Evolutionary conservation across 306 rosid species (phyloP), one percentile per base, ranked within the genome.

Genomic region (Vicia faba): DNA sequence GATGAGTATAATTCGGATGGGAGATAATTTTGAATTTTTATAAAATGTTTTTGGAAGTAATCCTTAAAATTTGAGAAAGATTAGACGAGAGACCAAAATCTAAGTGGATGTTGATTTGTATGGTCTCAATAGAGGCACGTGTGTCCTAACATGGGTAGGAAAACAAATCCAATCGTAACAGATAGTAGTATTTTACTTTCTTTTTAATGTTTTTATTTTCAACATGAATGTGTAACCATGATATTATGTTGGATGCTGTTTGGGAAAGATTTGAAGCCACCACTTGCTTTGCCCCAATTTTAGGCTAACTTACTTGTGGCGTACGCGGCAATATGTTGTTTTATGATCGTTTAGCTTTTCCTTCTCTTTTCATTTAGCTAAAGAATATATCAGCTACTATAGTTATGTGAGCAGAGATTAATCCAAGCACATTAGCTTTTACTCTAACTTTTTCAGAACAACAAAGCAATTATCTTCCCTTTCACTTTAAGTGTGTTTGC

Each of bases 161-260:
- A 71, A 31, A 16, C 33, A 18, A 18, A 43, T 33, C 8, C 23
- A 43, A 48, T 61, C 63, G 35, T 51, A 64, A 20, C 13, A 54
- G 44, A 45, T 57, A 57, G 5, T 65, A 55, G 5, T 65, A 55
- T 55, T 39, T 19, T 66, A 53, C 70, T 50, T 15, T 53, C 19
- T 50, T 39, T 4, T 12, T 2, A n/a, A 13, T 4, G 13, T 25
- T 74, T 66, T 62, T n/a, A 48, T 18, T 75, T 39, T 50, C 58
- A 26, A 0, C 35, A 39, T 20, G 63, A 0, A 75, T 26, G 54
- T 49, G 74, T 59, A 23, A 43, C 31, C 70, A 75, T 60, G 74
- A 61, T 50, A 57, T 50, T 45, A 18, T 75, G 69, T 75, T 75
- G 69, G 74, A 49, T 60, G 18, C 64, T 75, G 49, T 68, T 66